Base-by-base conservation (phyloP, 2,329 filamentous ascomycete genomes). In the Fusarium sp. region DNA sequence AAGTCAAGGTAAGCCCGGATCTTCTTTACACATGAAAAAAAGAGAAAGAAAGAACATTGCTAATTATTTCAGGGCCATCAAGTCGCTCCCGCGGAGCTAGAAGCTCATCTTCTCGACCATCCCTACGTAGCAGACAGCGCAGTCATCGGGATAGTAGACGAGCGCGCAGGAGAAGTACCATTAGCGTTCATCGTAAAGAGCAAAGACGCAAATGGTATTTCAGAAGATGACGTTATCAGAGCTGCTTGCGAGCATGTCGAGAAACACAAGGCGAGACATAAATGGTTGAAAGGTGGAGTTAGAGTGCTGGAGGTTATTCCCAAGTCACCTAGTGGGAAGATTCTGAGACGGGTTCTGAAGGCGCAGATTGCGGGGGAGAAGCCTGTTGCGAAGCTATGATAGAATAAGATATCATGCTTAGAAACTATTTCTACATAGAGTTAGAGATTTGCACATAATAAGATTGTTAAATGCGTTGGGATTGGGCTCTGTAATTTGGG, bases 31-130 rank as follows among this genome's bases (percentile, higher is more conserved):
- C n/a, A n/a, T n/a, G n/a, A n/a, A n/a, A n/a, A n/a, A n/a, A n/a
- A n/a, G n/a, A n/a, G n/a, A n/a, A n/a, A n/a, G n/a, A n/a, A 0
- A 7, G 1, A 7, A 12, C 4, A 2, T 16, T 5, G 15, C 44
- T 69, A 11, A 69, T 12, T 20, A 5, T 31, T 2, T 2, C 7
- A 92, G 88, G 92, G 92, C 46, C 82, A 90, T 59, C 92, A 94
- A 86, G 92, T 94, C 35, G 92, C 92, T 3, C 92, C 92, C 0
- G 92, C 92, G 2, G 92, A 94, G 74, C 85, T 94, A 3, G 92
- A 94, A 79, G 90, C 91, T 3, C 91, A 93, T 74, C 83, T 94
- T 12, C 87, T 94, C 18, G 85, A 89, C 0, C 92, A 94, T 74
- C 87, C 88, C 0, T 84, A 85, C n/a, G 91, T 94, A 16, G 86